These are phyloP conservation scores for Medicago ruthenica DNA, from an alignment of 306 rosid species.

Conservation along the genomic window DNA sequence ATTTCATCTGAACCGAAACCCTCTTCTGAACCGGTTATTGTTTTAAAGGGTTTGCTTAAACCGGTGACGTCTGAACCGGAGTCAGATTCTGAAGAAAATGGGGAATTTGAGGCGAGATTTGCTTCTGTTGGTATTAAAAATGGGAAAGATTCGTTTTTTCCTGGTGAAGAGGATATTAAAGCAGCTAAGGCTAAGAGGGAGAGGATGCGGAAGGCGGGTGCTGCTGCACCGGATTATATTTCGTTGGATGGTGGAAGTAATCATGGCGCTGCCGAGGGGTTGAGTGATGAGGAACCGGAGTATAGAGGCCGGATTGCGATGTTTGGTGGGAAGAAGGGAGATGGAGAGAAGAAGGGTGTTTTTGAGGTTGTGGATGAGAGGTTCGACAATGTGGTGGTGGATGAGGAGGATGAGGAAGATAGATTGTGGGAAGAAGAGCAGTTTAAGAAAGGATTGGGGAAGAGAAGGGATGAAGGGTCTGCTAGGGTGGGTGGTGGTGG, in stretches of 20 bases:
- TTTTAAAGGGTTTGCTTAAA: conserved; percentile 75
- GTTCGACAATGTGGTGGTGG: conserved; percentile 30
- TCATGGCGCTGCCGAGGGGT: conserved; percentile 84
- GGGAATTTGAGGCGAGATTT: conserved; percentile 55
- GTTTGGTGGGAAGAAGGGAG: conserved; percentile 85
- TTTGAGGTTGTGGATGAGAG: conserved; percentile 84
- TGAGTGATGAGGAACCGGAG: conserved; percentile 94
- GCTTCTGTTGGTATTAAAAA: conserved; percentile 64
- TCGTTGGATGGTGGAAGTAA: conserved; percentile 90
- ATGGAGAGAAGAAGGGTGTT: conserved; percentile 76
- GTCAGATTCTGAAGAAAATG: conserved; percentile 55
- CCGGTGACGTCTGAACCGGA: conserved; percentile 49
- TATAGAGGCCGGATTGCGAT: conserved; percentile 75
- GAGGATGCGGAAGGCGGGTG: conserved; percentile 70
- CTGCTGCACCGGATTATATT: conserved; percentile 75
- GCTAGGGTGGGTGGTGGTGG: conserved; percentile 51
- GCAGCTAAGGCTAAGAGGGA: conserved; percentile 86
- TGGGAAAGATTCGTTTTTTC: conserved; percentile 57
- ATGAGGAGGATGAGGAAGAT: conserved; percentile 79
- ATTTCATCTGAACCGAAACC: conserved; percentile 65
- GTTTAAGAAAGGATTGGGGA: conserved; percentile 93
- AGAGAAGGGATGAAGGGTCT: conserved; percentile 86
- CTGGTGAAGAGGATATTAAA: conserved; percentile 70
- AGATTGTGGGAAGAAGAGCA: conserved; percentile 96
- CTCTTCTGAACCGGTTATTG: conserved; percentile 70